Base-by-base conservation (phyloP, 2,329 filamentous ascomycete genomes). In the Botrytis paeoniae region DNA sequence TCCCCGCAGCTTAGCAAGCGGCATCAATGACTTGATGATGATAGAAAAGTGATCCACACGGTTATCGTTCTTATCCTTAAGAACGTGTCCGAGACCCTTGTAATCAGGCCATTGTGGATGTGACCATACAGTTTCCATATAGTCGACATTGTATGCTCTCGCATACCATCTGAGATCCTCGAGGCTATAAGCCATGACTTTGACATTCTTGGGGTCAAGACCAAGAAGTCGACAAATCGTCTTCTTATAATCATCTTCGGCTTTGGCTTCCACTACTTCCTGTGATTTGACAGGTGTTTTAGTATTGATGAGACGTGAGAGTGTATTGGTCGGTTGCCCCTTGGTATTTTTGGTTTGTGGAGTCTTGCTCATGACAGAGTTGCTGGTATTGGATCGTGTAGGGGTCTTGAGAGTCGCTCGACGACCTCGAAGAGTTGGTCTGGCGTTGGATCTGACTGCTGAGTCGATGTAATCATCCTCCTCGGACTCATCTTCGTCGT, bases 151-250 rank as follows among this genome's bases (percentile, higher is more conserved):
- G 62, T 74, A 77, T 3, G 74, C 75, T 37, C 76, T 70, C 16
- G 75, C 76, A 64, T 77, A 77, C 3, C 32, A 48, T 35, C 76
- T 72, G 9, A 77, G 71, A n/a, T 76, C 51, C 2, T 73, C 43
- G 0, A 77, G 66, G 3, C 37, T 63, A 29, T 70, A 74, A 4
- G 54, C 4, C 9, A 48, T 37, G 3, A 65, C 37, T 10, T 60
- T 18, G 20, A 66, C 25, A 9, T 68, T 29, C 12, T 59, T 20
- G 5, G 16, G 16, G 39, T 73, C 39, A 16, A 77, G 51, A 7
- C 48, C 51, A 3, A 76, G 74, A 18, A 77, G 62, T 0, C 63
- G 18, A 14, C 74, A 73, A 35, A 77, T 71, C 2, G 45, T 41
- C n/a, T 16, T 63, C 29, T 71, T 75, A 29, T 71, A 75, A 4